Evolutionary conservation across 169 alveolate genomes (phyloP), one percentile per base, ranked within the genome.

Genomic region (Neospora caninum): DNA sequence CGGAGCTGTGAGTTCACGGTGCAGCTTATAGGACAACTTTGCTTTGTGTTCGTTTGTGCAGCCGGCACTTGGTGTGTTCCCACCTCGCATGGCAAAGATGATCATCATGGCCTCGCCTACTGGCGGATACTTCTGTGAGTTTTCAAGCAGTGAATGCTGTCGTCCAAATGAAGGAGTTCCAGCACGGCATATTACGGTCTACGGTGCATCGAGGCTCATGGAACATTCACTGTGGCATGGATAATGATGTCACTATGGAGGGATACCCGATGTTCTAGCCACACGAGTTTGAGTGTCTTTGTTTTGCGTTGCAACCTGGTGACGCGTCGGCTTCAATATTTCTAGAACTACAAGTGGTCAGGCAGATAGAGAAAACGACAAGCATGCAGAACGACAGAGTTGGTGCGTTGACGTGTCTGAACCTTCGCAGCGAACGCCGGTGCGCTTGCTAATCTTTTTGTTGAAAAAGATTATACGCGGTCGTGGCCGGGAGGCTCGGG

Each of bases 401-500:
- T 49, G 22, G 13, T 49, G 58, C 13, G 58, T 49, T 49, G 58
- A 49, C 58, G 4, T 49, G 89, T 82, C 38, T 41, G n/a, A 49
- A 9, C 25, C 6, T 43, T 36, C 39, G n/a, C 89, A 82, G 89
- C 89, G 27, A 82, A 54, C 80, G 31, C 92, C 1, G 45, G 54
- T 4, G 54, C 70, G 2, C 49, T 25, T 4, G 38, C 80, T n/a
- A 43, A 86, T 18, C 45, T 86, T 2, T 53, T 29, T 31, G 92
- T 86, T 29, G 92, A 86, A 27, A 20, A 27, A 42, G 87, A 88
- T 10, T 39, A 41, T 29, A 34, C 39, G 36, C 93, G 93, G 0
- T 88, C 93, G 13, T 58, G 87, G 86, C 93, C 93, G 10, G 87
- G 83, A 58, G 64, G 93, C 86, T 20, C 69, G 4, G 93, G 93